These are phyloP conservation scores for Podospora pseudopauciseta DNA, from an alignment of 495 filamentous ascomycete species.

Conservation along the genomic window DNA sequence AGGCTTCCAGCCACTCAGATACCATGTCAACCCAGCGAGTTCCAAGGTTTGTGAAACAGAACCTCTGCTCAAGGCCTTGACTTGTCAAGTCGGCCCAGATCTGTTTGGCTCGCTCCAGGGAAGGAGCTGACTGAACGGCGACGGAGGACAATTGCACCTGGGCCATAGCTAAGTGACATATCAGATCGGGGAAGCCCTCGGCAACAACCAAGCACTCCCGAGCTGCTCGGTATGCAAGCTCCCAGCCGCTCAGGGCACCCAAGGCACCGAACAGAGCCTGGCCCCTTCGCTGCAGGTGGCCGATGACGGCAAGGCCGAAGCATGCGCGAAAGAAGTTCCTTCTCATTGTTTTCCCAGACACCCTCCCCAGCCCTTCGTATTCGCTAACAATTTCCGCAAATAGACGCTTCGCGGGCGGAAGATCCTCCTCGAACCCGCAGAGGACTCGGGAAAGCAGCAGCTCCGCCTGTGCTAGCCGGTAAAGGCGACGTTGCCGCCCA, in stretches of 20 bases:
- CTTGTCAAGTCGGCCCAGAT: not conserved
- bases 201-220: not conserved
- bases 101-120: not conserved
- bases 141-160: not conserved
- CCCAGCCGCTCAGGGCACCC: not conserved
- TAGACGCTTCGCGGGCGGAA: not conserved
- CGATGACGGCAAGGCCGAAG: not conserved
- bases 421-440: not conserved
- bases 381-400: not conserved
- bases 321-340: conserved; percentile 3
- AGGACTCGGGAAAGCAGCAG: not conserved
- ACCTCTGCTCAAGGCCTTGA: not conserved
- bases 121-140: not conserved
- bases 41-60: not conserved
- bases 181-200: not conserved
- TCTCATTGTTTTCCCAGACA: not conserved
- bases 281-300: not conserved
- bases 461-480: not conserved
- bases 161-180: not conserved
- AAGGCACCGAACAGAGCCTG: not conserved
- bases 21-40: not conserved
- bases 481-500: not conserved
- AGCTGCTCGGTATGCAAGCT: not conserved
- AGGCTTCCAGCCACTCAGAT: not conserved
- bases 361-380: not conserved